These are phyloP conservation scores for Vigna nakashimae DNA, from an alignment of 306 rosid species.

Conservation along the genomic window DNA sequence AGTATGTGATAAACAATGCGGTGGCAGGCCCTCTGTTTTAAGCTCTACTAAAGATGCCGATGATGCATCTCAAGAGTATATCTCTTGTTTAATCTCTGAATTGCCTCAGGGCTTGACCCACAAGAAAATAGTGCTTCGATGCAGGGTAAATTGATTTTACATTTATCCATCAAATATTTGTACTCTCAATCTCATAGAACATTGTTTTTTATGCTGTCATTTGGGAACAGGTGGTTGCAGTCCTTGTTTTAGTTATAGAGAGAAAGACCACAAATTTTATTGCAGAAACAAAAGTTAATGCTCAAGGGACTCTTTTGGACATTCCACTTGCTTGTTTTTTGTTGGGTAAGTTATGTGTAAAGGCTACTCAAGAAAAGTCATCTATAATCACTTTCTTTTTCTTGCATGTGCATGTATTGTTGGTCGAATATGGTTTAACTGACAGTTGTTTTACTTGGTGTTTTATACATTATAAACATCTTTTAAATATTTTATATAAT, in stretches of 20 bases:
- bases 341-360: slow-evolving; percentile 64
- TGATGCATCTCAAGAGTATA: slow-evolving; percentile 43
- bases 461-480: slow-evolving; percentile 1
- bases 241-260: slow-evolving; percentile 70
- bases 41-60: slow-evolving; percentile 37
- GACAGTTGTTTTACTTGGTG: slow-evolving; percentile 20
- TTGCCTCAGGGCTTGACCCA: slow-evolving; percentile 54
- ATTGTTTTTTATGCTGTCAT: slow-evolving; percentile 29
- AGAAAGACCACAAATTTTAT: slow-evolving; percentile 45
- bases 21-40: slow-evolving; percentile 44
- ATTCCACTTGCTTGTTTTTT: slow-evolving; percentile 86
- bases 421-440: slow-evolving; percentile 11
- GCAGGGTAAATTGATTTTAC: slow-evolving; percentile 64
- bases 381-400: slow-evolving; percentile 27
- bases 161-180: slow-evolving; percentile 18
- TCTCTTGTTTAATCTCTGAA: slow-evolving; percentile 61
- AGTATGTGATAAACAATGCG: slow-evolving; percentile 46
- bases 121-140: slow-evolving; percentile 58
- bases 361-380: neutral
- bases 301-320: slow-evolving; percentile 53
- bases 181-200: slow-evolving; percentile 20
- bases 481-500: neutral
- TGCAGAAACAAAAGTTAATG: slow-evolving; percentile 40
- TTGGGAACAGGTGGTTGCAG: slow-evolving; percentile 73
- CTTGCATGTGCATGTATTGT: slow-evolving; percentile 12